Base-by-base conservation (phyloP, 106 monocot species). In the Phalaenopsis equestris region DNA sequence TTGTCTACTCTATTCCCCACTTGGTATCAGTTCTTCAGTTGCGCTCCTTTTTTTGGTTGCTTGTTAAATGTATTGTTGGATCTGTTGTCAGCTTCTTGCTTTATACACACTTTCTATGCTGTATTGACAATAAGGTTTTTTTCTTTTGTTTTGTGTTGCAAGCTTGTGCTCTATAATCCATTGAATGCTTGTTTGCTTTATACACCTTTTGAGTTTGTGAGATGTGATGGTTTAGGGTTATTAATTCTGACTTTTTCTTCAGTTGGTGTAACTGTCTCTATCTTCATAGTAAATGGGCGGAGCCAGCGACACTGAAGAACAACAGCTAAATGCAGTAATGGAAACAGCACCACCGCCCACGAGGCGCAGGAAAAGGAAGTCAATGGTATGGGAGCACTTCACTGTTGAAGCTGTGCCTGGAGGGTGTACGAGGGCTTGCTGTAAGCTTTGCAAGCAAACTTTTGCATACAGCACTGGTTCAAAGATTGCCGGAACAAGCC, bases 371-470 rank as follows among this genome's bases (percentile, higher is more conserved):
- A 86, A 87, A 79, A 96, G 89, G 86, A 96, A 93, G 84, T 96
- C 96, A 43, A 57, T 88, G 75, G 96, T 96, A 14, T 96, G 96
- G 96, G 93, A 93, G 15, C 93, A 96, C 81, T 93, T 96, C 64
- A 91, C 93, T 42, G 80, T 96, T 55, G 91, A 96, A 83, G 78
- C 86, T 81, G 88, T 85, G n/a, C 55, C 83, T 55, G 84, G 87
- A 72, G 93, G 88, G 52, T 88, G 84, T 64, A 90, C 91, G 39
- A 81, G 93, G 38, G 96, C 96, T 77, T 91, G 91, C 65, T 96
- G 96, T 80, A 96, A 93, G 46, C 84, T 91, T 43, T 96, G 96
- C 91, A 93, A 96, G 84, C 96, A 96, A 72, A 93, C 96, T 19
- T 96, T 91, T 80, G 93, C 96, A 39, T 96, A 96, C 67, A 96